These are phyloP conservation scores for Exophiala sideris DNA, from an alignment of 2,329 filamentous ascomycete genomes.

Conservation along the genomic window DNA sequence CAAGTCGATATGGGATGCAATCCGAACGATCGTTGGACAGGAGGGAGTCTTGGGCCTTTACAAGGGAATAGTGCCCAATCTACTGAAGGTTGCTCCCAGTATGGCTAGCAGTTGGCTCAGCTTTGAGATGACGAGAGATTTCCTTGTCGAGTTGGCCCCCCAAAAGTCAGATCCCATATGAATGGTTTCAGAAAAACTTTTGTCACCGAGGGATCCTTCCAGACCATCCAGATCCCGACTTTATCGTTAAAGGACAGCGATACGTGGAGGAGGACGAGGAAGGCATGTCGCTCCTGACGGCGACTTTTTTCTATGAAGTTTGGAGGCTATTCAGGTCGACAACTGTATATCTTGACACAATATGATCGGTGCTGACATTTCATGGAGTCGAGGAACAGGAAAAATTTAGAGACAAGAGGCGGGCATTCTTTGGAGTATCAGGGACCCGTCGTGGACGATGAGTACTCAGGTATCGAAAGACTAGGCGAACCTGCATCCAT, in stretches of 20 bases:
- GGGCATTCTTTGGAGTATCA: constrained; percentile 14
- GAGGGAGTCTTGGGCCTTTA: constrained; percentile 86
- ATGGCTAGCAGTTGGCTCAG: constrained; percentile 99
- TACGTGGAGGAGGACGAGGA: too few species aligned
- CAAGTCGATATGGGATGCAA: constrained; percentile 77
- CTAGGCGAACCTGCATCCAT: too few species aligned
- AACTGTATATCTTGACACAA: constrained; percentile 14
- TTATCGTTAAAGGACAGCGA: too few species aligned
- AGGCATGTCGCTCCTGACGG: too few species aligned
- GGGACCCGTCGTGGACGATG: not conserved
- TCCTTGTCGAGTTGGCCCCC: constrained; percentile 54
- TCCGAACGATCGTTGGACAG: constrained; percentile 74
- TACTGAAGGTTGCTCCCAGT: constrained; percentile 94
- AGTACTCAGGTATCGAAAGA: too few species aligned
- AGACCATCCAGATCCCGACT: too few species aligned
- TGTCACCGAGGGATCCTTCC: too few species aligned
- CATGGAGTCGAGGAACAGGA: constrained; percentile 13
- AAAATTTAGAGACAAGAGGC: constrained; percentile 10
- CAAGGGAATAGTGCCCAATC: constrained; percentile 92
- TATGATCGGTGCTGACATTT: constrained; percentile 10
- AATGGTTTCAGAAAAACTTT: not conserved
- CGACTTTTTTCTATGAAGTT: not conserved
- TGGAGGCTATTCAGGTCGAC: not conserved
- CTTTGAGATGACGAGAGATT: constrained; percentile 89
- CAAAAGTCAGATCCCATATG: constrained; percentile 23